Base-by-base conservation (phyloP, 2,329 filamentous ascomycete genomes). In the Cercospora sesami region DNA sequence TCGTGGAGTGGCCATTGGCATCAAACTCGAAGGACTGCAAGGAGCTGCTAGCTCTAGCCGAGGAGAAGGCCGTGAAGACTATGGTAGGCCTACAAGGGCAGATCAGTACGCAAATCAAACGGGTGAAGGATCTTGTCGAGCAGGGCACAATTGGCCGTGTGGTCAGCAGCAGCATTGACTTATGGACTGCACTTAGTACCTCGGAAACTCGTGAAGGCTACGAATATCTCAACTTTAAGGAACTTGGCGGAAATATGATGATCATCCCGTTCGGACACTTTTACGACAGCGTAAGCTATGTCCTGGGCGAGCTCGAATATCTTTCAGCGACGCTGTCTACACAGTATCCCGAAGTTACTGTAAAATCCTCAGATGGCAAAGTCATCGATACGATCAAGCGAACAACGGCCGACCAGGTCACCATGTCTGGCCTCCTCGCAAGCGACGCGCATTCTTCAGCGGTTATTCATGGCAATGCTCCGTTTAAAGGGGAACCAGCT, bases 1-100 rank as follows among this genome's bases (percentile, higher is more conserved):
- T 82, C 64, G 65, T 71, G 28, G 69, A 71, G 71, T 86, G 8
- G 73, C 79, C 63, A 79, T 80, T 14, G 78, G 80, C 28, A 48
- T 48, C 42, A 5, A 48, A 48, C 9, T 48, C 18, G 42, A 48
- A 48, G 16, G 42, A 48, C 42, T 48, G 42, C 42, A 48, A 48
- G 9, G 42, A 48, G 18, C 42, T 23, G 2, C 18, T 48, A 14
- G 42, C 18, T 5, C 9, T 23, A 48, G 42, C 42, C 10, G 42
- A 48, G 42, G 9, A 23, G 18, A 48, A 23, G 18, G 42, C 18
- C 3, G 42, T 23, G 8, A 48, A 48, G 18, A 48, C 42, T 5
- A 48, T 48, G 42, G 18, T 48, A 1, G 42, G 42, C 10, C 10
- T 48, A 5, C 42, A 48, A 48, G 42, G 42, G 3, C 42, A 48